These are phyloP conservation scores for Leptoxyphium fumago DNA, from an alignment of 2,329 filamentous ascomycete species.

Conservation along the genomic window DNA sequence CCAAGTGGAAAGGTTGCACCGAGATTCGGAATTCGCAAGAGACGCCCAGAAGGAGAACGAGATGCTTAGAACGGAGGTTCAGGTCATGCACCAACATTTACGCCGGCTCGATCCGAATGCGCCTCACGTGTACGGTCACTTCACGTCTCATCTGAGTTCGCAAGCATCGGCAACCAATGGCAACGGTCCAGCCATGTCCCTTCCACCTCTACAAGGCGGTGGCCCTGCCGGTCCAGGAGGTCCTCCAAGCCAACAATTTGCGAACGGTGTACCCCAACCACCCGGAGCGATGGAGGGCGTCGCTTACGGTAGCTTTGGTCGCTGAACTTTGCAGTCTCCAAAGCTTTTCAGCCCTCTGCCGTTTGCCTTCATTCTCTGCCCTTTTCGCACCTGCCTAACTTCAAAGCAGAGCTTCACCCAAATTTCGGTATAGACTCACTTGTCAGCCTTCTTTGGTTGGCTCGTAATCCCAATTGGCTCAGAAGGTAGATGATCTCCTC, in stretches of 20 bases:
- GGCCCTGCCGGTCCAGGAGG: conserved; percentile 5
- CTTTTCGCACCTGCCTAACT: too few species aligned
- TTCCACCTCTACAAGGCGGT: conserved; percentile 21
- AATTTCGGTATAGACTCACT: too few species aligned
- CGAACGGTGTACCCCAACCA: conserved; percentile 18
- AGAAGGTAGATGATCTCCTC: too few species aligned
- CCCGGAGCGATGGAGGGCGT: conserved; percentile 34
- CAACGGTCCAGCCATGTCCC: conserved; percentile 13
- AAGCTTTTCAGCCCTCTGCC: too few species aligned
- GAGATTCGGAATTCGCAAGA: conserved; percentile 28
- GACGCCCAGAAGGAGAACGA: conserved; percentile 33
- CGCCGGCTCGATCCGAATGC: conserved; percentile 30
- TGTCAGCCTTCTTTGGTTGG: too few species aligned
- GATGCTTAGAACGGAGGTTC: conserved; percentile 30
- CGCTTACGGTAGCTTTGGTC: conserved; percentile 21
- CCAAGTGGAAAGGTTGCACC: conserved; percentile 28
- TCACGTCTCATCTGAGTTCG: conserved; percentile 29
- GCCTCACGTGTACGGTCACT: conserved; percentile 33
- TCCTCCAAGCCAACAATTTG: conserved; percentile 9
- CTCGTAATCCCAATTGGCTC: too few species aligned
- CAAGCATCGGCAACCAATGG: conserved; percentile 19
- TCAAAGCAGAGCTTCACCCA: too few species aligned
- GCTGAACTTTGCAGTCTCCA: not conserved
- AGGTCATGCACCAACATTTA: conserved; percentile 31
- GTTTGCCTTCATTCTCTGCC: too few species aligned